A percentile compares a stretch with the other conserved stretches of the same genome.
Conservation (phyloP, 148 eudicot genomes). For the Rhododendron kiyosumense region DNA sequence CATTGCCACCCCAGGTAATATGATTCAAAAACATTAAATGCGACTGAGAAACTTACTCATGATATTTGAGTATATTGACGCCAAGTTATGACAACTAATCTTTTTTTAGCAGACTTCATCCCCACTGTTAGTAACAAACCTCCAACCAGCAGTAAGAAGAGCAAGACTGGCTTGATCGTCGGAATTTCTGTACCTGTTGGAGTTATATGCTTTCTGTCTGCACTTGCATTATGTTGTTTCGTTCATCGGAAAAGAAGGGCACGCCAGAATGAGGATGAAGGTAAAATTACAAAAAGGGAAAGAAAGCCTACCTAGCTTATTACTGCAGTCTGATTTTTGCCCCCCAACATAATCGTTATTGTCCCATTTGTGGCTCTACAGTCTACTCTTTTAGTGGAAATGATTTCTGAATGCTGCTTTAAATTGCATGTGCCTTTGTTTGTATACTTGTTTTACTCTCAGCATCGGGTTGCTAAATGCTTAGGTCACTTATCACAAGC, state of each 20-base stretch:
- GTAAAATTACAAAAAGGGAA: no score
- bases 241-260: no score
- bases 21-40: neutral
- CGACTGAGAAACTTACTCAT: neutral
- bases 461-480: neutral
- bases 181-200: no score
- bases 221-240: no score
- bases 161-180: no score
- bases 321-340: neutral
- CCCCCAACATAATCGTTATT: neutral
- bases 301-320: neutral
- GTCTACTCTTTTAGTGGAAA: neutral
- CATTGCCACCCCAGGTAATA: no score
- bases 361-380: neutral
- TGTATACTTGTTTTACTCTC: neutral
- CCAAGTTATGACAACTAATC: conserved; percentile 1
- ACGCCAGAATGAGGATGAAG: no score
- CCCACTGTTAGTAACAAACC: no score
- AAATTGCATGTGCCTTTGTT: neutral
- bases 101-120: conserved; percentile 38
- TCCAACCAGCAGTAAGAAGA: no score
- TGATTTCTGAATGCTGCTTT: neutral
- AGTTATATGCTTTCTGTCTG: no score
- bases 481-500: neutral
- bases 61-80: neutral